Conservation (phyloP, 805 yeast species). For the Yarrowia porcina region DNA sequence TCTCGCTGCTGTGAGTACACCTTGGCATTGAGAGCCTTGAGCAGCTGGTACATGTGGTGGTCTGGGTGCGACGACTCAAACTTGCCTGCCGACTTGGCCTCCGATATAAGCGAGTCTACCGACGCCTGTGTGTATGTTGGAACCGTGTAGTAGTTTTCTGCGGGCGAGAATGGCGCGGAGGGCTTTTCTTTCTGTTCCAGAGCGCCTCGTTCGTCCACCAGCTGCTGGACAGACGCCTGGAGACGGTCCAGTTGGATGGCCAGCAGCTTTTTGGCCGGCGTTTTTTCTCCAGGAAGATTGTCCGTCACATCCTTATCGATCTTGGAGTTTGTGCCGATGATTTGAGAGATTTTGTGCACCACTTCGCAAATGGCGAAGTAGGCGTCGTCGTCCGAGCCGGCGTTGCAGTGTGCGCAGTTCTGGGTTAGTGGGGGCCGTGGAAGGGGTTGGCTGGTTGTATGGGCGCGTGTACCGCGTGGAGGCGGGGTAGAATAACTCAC, state of each 20-base stretch:
- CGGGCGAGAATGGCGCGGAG: conserved; percentile 1
- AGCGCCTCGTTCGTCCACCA: conserved; percentile 32
- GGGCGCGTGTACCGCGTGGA: not conserved
- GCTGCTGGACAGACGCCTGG: conserved; percentile 19
- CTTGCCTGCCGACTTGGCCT: conserved; percentile 21
- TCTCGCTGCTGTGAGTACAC: conserved; percentile 40
- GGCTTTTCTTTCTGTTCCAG: conserved; percentile 32
- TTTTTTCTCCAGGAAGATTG: conserved; percentile 31
- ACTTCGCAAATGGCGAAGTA: conserved; percentile 31
- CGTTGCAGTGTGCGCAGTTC: conserved; percentile 26
- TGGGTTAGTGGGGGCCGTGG: not conserved
- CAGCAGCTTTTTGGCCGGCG: conserved; percentile 31
- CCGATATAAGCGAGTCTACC: conserved; percentile 15
- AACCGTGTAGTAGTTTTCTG: not conserved
- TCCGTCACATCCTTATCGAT: conserved; percentile 9
- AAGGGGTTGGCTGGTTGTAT: not conserved
- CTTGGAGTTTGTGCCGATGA: conserved; percentile 16
- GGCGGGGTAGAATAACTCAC: not conserved
- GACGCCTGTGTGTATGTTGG: conserved; percentile 21
- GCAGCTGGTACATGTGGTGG: conserved; percentile 25
- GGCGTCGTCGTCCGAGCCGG: conserved; percentile 31
- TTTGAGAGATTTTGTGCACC: conserved; percentile 26
- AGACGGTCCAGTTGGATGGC: conserved; percentile 28
- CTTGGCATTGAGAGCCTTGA: conserved; percentile 33
- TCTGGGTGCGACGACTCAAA: conserved; percentile 23